phyloP scores from a whole-genome alignment of 1,284 basidiomycete genomes.

The Ceratobasidium sp. region DNA sequence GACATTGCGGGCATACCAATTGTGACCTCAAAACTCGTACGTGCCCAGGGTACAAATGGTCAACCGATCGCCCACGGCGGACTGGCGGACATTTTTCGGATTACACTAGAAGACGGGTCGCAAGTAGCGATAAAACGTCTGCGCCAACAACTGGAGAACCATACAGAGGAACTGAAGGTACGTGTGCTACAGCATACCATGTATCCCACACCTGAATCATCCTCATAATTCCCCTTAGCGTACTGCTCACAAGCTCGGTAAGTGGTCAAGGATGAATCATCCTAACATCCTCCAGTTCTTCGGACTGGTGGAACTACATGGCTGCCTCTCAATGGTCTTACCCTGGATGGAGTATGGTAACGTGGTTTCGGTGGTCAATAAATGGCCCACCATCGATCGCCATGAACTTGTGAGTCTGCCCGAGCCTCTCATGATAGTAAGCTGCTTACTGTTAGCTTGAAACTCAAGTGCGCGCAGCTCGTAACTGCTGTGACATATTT shows the following conservation, averaged over 20 bases:
- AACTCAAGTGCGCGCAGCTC: slow-evolving; percentile 14
- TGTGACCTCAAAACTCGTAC: too few relatives aligned
- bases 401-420: neutral
- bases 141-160: neutral
- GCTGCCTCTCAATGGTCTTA: neutral
- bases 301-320: neutral
- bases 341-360: slow-evolving; percentile 6
- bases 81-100: neutral
- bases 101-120: neutral
- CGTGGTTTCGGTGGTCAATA: neutral
- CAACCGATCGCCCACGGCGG: neutral
- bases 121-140: neutral
- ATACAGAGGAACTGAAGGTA: slow-evolving; percentile 3
- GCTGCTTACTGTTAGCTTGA: neutral
- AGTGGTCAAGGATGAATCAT: slow-evolving; percentile 2
- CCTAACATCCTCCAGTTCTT: neutral
- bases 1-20: too few relatives aligned
- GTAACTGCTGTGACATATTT: neutral
- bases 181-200: neutral
- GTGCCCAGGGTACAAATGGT: too few relatives aligned
- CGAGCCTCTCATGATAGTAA: neutral
- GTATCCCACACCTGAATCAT: neutral
- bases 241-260: neutral
- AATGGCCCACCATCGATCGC: neutral
- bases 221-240: neutral